phyloP scores from a whole-genome alignment of 257 asterid species.

The Datura wrightii region DNA sequence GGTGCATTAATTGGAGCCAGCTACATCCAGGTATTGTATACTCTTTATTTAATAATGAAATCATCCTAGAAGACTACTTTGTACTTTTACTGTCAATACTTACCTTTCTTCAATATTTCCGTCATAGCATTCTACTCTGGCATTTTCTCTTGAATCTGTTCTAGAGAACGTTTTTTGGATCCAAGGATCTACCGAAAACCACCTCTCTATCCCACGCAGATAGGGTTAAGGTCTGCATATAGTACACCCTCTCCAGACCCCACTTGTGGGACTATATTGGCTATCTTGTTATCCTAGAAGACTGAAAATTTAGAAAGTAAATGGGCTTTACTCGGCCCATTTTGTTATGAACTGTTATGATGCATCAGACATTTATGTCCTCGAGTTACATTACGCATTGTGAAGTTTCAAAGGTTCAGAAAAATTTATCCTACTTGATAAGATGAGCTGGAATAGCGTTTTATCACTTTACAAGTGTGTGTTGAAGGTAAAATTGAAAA shows the following conservation, averaged over 20 bases:
- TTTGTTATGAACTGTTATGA: not conserved
- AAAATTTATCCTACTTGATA: not conserved
- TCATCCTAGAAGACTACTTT: constrained; percentile 6
- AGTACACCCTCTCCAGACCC: not conserved
- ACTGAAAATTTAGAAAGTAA: not conserved
- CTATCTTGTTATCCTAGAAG: not conserved
- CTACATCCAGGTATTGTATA: constrained; percentile 41
- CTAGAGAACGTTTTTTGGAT: not conserved
- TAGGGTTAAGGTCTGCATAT: not conserved
- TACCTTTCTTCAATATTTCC: not conserved
- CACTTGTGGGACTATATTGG: not conserved
- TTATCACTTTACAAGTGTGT: not conserved
- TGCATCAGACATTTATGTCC: constrained; percentile 4
- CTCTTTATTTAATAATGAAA: not conserved
- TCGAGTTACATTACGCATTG: not conserved
- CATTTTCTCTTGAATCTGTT: not conserved
- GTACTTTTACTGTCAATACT: not conserved
- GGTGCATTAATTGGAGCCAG: constrained; percentile 41
- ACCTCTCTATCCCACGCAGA: not conserved
- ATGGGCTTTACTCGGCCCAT: not conserved
- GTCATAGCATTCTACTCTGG: not conserved
- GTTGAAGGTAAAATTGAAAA: not conserved
- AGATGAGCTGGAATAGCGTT: not conserved
- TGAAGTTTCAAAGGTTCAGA: not conserved
- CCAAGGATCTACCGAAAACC: not conserved